Base-by-base conservation (phyloP, 2,329 filamentous ascomycete species). In the Monilinia laxa region DNA sequence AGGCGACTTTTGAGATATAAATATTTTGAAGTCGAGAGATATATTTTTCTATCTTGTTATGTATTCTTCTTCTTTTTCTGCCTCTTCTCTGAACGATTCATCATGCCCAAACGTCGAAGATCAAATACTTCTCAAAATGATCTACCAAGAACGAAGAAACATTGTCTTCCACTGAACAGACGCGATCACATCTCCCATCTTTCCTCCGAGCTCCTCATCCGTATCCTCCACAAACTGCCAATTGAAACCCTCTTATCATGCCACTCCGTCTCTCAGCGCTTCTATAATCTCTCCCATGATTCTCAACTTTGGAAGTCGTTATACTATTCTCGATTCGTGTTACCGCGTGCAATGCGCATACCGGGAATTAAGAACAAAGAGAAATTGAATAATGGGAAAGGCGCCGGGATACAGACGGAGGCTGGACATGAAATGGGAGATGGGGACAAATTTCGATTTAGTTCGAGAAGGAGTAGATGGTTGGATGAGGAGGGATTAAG, bases 251-350 rank as follows among this genome's bases (percentile, higher is more conserved):
- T 98, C 11, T 82, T 92, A 64, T 80, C 81, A 63, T 81, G 85
- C 47, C 80, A 83, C 7, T 80, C 87, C 65, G 83, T 93, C n/a
- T 97, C 92, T 2, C 86, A 80, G 64, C 91, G 90, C 68, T 90
- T 96, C 75, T 83, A 87, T 72, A 82, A 82, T 51, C 83, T 98
- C 23, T 85, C 91, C 10, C 83, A 85, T 65, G 95, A 98, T 77
- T 90, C 90, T 0, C 92, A 97, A 76, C 81, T 98, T 66, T 99
- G 95, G 95, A 95, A 94, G 77, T 84, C 85, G 18, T 86, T 92
- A 60, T 99, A 97, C 79, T 97, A 96, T 79, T 84, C 87, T 35
- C 88, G 90, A 69, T 98, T 96, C 78, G 91, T 97, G 40, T 84
- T 91, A 47, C 93, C 92, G 51, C 87, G 93, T 74, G 90, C 90